Evolutionary conservation across 768 basidiomycete species (phyloP), one percentile per base, ranked within the genome.

Genomic region (Lactarius sp.): DNA sequence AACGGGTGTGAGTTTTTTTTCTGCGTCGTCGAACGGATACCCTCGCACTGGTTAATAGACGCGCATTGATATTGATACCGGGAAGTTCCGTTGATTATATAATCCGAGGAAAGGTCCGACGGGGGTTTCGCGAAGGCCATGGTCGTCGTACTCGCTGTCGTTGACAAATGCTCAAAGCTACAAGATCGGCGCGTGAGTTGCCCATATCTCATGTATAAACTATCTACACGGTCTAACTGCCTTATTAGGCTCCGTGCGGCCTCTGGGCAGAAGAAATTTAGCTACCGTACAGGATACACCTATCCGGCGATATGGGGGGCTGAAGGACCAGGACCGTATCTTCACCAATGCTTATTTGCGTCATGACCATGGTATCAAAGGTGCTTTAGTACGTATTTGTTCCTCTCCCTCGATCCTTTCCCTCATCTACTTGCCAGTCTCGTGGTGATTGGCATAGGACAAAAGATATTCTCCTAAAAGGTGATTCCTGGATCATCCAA

Each of bases 361-460:
- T 62, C 92, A 95, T 73, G 96, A 98, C 71, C 89, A 93, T 73
- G 88, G 93, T 14, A 75, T 99, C 56, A 98, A 97, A 76, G 96
- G 96, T 47, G 96, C 96, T 22, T 73, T 83, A 83, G 94, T 94
- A 60, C 62, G 85, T 75, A 33, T 5, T 14, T 5, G 6, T 16
- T 12, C 14, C 31, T 27, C 42, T 20, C 36, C 4, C 33, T 22
- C 22, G 16, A 4, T 12, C 18, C 3, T 53, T 36, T 6, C 9
- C 58, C 51, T 56, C 18, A 59, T 12, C 9, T 36, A 10, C 42
- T 51, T 33, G 18, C 57, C 66, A 95, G 91, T 82, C 89, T 49
- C 88, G 96, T 52, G 96, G 96, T 10, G 96, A 99, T 79, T 99
- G 96, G 96, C 96, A 98, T 75, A 83, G 84, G 67, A 99, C 96